These are phyloP conservation scores for Puccinia hordei DNA, from an alignment of 1,284 basidiomycete genomes.

Conservation along the genomic window DNA sequence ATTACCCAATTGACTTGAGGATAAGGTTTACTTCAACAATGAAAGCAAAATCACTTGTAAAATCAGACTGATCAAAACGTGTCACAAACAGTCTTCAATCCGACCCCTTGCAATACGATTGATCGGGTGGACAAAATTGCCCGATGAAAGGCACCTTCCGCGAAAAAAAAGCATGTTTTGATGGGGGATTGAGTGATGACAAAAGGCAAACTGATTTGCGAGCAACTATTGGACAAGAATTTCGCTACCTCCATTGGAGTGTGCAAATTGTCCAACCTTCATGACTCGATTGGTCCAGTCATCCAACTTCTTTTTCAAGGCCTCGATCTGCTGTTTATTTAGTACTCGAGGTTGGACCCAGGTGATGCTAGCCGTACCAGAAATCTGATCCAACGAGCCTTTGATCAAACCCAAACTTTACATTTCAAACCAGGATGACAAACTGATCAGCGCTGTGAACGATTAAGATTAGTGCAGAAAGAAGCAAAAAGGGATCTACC, in stretches of 20 bases:
- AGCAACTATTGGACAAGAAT: constrained; percentile 39
- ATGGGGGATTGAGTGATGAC: not conserved
- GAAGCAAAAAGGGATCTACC: constrained; percentile 63
- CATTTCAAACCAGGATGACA: constrained; percentile 18
- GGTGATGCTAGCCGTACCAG: constrained; percentile 78
- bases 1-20: too few relatives aligned
- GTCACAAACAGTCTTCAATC: too few relatives aligned
- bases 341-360: constrained; percentile 99
- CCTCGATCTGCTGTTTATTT: constrained; percentile 79
- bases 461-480: not conserved
- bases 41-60: too few relatives aligned
- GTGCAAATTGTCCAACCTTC: constrained; percentile 66
- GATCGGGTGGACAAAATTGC: too few relatives aligned
- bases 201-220: not conserved
- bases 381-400: constrained; percentile 88
- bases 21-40: too few relatives aligned
- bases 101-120: too few relatives aligned
- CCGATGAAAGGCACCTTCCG: too few relatives aligned
- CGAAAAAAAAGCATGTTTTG: not conserved
- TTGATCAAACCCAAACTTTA: constrained; percentile 83
- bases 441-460: constrained; percentile 10
- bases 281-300: constrained; percentile 81
- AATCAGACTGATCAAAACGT: too few relatives aligned
- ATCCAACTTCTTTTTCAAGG: constrained; percentile 72
- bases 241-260: constrained; percentile 40